Evolutionary conservation across 208 protist genomes (phyloP), one percentile per base, ranked within the genome.

Genomic region (Trypanosomatidae sp.): DNA sequence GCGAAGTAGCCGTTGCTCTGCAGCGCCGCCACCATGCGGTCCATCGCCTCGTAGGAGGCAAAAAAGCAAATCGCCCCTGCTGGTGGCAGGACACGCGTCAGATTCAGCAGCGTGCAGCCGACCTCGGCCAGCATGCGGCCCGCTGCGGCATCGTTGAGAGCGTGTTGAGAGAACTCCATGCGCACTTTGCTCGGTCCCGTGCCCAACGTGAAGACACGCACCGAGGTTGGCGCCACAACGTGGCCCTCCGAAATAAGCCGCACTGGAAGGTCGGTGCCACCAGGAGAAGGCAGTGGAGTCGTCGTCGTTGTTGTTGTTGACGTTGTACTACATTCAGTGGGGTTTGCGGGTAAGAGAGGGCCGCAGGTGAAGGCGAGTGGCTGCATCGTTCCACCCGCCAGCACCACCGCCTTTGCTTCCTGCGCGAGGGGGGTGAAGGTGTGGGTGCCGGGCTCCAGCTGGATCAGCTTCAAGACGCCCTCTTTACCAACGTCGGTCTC

Each of bases 11-110:
- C 69, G 6, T 65, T 62, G 60, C 67, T 75, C 4, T 74, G 73
- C 36, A 96, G 52, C 49, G 76, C 79, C 15, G 43, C 72, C n/a
- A 79, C 46, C 22, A 98, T 82, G 39, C 74, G 62, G 30, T 90
- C 77, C 68, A 95, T 88, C 75, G 95, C 84, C 6, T 91, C 85
- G 71, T 99, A 98, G 0, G 92, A 98, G 15, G 94, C 90, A 64
- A 99, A 99, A 76, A 99, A 99, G 39, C 92, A 80, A 44, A 99
- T 96, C 30, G 98, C 76, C 7, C 98, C 98, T 1, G 92, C 96
- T 0, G 93, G 92, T 19, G 92, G 91, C 19, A 99, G 80, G 41
- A 97, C 80, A 44, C 88, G 92, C 30, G 81, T 77, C 33, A 98
- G 74, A 71, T 98, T 98, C 17, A 98, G 47, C 17, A 99, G 64